A percentile compares a stretch with the other conserved stretches of the same genome.
Conservation (phyloP, 2,329 filamentous ascomycete genomes). For the Thelonectria blattea region DNA sequence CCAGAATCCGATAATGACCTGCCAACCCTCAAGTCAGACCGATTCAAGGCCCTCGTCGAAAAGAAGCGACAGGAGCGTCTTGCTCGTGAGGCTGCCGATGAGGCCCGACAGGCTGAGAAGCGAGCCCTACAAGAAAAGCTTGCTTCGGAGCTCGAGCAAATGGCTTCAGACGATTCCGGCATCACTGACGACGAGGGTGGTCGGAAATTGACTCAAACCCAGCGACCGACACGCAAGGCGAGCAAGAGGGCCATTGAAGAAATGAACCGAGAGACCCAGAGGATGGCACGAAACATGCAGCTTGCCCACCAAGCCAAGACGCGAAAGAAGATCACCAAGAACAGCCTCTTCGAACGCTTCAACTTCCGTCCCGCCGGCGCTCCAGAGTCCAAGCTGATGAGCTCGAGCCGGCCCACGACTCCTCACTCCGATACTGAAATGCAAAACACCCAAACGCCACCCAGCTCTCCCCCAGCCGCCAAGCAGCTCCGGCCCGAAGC, state of each 20-base stretch:
- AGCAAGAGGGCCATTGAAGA: conserved; percentile 95
- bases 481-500: conserved; percentile 38
- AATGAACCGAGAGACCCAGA: conserved; percentile 93
- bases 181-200: conserved; percentile 68
- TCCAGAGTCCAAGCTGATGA: conserved; percentile 48
- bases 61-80: conserved; percentile 75
- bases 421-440: conserved; percentile 61
- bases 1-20: conserved; percentile 55
- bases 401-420: conserved; percentile 62
- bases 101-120: conserved; percentile 54
- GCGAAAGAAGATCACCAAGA: conserved; percentile 87
- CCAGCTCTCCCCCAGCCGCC: conserved; percentile 67
- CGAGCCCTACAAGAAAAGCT: conserved; percentile 44
- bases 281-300: conserved; percentile 88
- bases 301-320: conserved; percentile 88
- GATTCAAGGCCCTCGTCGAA: conserved; percentile 74
- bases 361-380: conserved; percentile 65
- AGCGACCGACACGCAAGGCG: conserved; percentile 78
- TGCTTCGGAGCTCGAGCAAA: conserved; percentile 45
- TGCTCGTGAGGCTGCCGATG: conserved; percentile 67
- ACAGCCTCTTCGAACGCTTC: conserved; percentile 82
- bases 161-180: conserved; percentile 50
- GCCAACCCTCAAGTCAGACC: conserved; percentile 57
- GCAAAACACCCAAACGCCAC: conserved; percentile 66
- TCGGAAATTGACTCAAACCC: conserved; percentile 70